A percentile compares a stretch with the other conserved stretches of the same genome.
Evolutionary conservation across 2,329 filamentous ascomycete genomes (phyloP).

Genomic region (Talaromyces atroroseus): DNA sequence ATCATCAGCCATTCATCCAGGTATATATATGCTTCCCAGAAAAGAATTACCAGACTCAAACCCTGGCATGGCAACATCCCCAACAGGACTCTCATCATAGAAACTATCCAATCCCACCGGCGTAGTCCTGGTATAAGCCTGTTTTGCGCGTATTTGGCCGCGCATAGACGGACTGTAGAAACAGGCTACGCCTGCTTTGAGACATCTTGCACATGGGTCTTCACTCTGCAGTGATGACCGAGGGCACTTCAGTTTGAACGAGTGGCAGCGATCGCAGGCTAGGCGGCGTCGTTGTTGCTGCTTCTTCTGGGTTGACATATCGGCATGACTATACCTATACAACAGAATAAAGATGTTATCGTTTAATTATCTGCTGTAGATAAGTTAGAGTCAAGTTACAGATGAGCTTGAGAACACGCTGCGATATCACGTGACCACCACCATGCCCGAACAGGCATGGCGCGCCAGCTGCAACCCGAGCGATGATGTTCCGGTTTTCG

Average conservation of each 20-base stretch:
- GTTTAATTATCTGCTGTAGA: too few relatives aligned
- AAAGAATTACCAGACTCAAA: conserved; percentile 1
- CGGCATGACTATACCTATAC: neutral
- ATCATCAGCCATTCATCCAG: neutral
- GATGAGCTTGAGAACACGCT: too few relatives aligned
- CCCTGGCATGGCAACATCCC: neutral
- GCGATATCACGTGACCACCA: conserved; percentile 1
- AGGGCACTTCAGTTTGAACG: conserved; percentile 11
- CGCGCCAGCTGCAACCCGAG: neutral
- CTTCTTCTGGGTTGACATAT: conserved; percentile 3
- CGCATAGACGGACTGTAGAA: conserved; percentile 11
- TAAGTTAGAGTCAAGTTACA: too few relatives aligned
- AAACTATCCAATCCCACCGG: neutral
- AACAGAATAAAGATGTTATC: too few relatives aligned
- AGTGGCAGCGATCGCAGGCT: conserved; percentile 12
- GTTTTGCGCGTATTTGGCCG: conserved; percentile 9
- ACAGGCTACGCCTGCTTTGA: conserved; percentile 5
- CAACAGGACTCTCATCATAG: neutral
- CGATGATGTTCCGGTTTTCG: conserved; percentile 14
- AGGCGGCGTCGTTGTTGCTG: conserved; percentile 8
- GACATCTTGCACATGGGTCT: conserved; percentile 4
- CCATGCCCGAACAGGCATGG: conserved; percentile 9
- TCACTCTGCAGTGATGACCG: neutral
- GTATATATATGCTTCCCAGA: neutral
- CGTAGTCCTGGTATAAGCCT: neutral